Evolutionary conservation across 2,329 filamentous ascomycete species (phyloP).

Genomic region (Ambrosiella cleistominuta): DNA sequence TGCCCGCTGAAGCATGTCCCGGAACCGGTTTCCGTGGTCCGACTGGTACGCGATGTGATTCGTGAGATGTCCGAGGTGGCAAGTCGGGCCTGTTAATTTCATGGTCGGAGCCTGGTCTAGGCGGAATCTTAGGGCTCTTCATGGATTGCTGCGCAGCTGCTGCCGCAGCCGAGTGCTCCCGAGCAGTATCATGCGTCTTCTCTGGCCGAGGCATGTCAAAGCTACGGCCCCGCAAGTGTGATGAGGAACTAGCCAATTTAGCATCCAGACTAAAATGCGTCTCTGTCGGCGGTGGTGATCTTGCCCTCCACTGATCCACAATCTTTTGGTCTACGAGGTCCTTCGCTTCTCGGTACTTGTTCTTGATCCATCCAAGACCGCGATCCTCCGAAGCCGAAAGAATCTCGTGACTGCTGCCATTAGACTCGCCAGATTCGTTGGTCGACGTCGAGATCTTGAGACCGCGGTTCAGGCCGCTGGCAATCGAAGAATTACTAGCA

Average conservation of each 20-base stretch:
- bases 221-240: constrained; percentile 17
- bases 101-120: not conserved
- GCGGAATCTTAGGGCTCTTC: not conserved
- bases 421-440: constrained; percentile 32
- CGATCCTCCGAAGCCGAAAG: constrained; percentile 18
- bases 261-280: constrained; percentile 9
- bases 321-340: constrained; percentile 36
- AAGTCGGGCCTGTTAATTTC: constrained; percentile 1
- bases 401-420: constrained; percentile 1
- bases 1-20: constrained; percentile 2
- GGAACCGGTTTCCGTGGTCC: constrained; percentile 4
- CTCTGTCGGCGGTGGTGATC: constrained; percentile 29
- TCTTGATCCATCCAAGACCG: constrained; percentile 40
- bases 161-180: constrained; percentile 19
- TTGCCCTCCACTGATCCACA: constrained; percentile 35
- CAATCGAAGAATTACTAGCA: constrained; percentile 49
- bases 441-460: constrained; percentile 25
- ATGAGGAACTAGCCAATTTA: constrained; percentile 14
- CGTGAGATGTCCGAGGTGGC: constrained; percentile 6
- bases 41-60: constrained; percentile 7
- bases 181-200: constrained; percentile 31
- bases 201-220: constrained; percentile 22
- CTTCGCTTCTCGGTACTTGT: constrained; percentile 42
- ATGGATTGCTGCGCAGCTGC: constrained; percentile 8
- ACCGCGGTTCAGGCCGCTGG: constrained; percentile 36